A percentile compares a stretch with the other conserved stretches of the same genome.
These are phyloP conservation scores for Clonostachys sp. DNA, from an alignment of 2,329 filamentous ascomycete genomes.

Conservation along the genomic window DNA sequence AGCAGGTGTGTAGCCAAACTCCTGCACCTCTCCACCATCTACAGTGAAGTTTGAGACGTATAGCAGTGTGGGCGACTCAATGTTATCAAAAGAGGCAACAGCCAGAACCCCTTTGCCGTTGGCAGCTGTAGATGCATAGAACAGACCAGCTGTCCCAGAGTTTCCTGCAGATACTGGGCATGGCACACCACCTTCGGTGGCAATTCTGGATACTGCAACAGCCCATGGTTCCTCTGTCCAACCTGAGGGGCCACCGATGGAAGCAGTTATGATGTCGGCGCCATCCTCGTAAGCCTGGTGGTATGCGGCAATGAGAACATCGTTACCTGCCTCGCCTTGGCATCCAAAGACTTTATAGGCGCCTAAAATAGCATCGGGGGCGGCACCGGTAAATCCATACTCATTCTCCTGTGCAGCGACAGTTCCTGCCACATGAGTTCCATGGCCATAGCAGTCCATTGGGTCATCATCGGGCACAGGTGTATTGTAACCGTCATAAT, in stretches of 20 bases:
- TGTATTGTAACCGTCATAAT: slow-evolving; percentile 32
- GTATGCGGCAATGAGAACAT: slow-evolving; percentile 55
- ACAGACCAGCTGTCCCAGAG: slow-evolving; percentile 36
- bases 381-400: slow-evolving; percentile 52
- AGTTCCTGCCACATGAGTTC: slow-evolving; percentile 58
- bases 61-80: slow-evolving; percentile 33
- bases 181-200: slow-evolving; percentile 44
- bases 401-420: slow-evolving; percentile 52
- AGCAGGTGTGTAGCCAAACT: slow-evolving; percentile 39
- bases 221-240: slow-evolving; percentile 49
- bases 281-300: slow-evolving; percentile 57
- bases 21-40: slow-evolving; percentile 17
- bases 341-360: slow-evolving; percentile 56
- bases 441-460: slow-evolving; percentile 51
- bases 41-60: slow-evolving; percentile 34
- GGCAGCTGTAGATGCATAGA: slow-evolving; percentile 43
- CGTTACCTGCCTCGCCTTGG: slow-evolving; percentile 40
- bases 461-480: slow-evolving; percentile 44
- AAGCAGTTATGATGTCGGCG: slow-evolving; percentile 51
- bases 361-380: slow-evolving; percentile 50
- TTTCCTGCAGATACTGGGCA: slow-evolving; percentile 51
- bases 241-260: slow-evolving; percentile 44
- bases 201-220: slow-evolving; percentile 42
- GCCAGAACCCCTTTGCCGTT: slow-evolving; percentile 40
- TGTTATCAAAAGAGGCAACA: slow-evolving; percentile 46